Evolutionary conservation across 192 early-diverging fungal species (phyloP).

Genomic region (Coemansia sp.): DNA sequence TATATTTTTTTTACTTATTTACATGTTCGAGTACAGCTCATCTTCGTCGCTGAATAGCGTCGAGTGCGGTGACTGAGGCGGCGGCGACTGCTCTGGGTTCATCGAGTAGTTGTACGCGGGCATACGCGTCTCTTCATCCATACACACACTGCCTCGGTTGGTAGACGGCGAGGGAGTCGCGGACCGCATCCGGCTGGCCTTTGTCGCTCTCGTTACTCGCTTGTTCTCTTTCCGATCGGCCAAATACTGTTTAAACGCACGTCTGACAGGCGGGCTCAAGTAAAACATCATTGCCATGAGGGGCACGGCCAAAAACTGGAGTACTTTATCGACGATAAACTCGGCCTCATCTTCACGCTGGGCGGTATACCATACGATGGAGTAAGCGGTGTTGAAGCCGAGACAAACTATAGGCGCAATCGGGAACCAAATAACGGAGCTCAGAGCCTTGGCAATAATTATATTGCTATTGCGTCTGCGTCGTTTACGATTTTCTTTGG

Average conservation of each 20-base stretch:
- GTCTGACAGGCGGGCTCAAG: constrained; percentile 33
- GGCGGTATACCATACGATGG: constrained; percentile 26
- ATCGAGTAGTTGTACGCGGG: constrained; percentile 2
- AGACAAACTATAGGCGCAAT: constrained; percentile 35
- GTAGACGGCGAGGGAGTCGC: neutral
- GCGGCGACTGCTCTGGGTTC: neutral
- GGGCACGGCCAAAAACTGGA: constrained; percentile 39
- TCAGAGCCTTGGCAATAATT: constrained; percentile 26
- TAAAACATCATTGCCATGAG: constrained; percentile 42
- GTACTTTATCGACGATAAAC: constrained; percentile 27
- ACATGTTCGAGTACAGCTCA: neutral
- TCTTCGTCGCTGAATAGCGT: constrained; percentile 7
- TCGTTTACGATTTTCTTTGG: constrained; percentile 16
- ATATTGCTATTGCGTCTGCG: constrained; percentile 25
- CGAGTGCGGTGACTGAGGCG: neutral
- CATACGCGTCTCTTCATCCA: neutral
- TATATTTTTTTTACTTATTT: neutral
- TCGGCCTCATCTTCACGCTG: constrained; percentile 9
- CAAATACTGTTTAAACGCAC: constrained; percentile 21
- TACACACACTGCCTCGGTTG: neutral
- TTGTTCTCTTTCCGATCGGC: constrained; percentile 13
- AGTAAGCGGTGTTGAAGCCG: constrained; percentile 34
- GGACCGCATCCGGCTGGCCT: neutral
- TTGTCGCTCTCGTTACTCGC: neutral
- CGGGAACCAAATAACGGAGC: constrained; percentile 46